Base-by-base conservation (phyloP, 2,329 filamentous ascomycete species). In the Cordyceps pruinosa region DNA sequence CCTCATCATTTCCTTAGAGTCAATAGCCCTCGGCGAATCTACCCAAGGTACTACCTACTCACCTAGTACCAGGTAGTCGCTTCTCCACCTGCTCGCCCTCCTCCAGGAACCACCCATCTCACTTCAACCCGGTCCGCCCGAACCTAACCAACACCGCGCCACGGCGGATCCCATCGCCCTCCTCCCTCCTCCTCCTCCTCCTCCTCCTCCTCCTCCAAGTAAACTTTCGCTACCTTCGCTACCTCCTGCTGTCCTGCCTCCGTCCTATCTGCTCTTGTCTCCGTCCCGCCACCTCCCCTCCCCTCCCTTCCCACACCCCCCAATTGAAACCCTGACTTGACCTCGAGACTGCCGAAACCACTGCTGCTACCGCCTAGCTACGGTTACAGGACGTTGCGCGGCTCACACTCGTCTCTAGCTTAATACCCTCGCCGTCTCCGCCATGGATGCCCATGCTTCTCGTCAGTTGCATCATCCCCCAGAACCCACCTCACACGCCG, bases 391-490 rank as follows among this genome's bases (percentile, higher is more conserved):
- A 32, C 30, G 32, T 23, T 32, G 25, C 26, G 30, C 41, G 15
- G 17, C 37, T 41, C 37, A 32, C 51, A 35, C 51, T 28, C 15
- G 10, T 48, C 21, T 35, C 34, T 53, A 53, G 50, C 39, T 53
- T 53, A 53, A 45, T 45, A 53, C 39, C 28, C 28, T 15, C 39
- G 15, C 15, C 49, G 26, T 53, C 50, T 53, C 50, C 50, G 53
- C 45, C 53, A 56, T 56, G 53, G 45, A 49, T 21, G 37, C 42
- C 12, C 44, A 28, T 45, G 25, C 42, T 30, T 23, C 53, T 56
- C 53, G 25, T 28, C 53, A 56, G 53, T 56, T 56, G 42, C 53
- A 56, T 56, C 53, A 48, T 42, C 42, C 32, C 25, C 32, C 32
- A 23, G 42, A 48, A 7, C 7, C 39, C 41, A 35, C 21, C 30